Percentiles rank a stretch among this genome's conserved stretches.
Conservation (phyloP, 2,329 filamentous ascomycete species). For the Penicillium sp. region DNA sequence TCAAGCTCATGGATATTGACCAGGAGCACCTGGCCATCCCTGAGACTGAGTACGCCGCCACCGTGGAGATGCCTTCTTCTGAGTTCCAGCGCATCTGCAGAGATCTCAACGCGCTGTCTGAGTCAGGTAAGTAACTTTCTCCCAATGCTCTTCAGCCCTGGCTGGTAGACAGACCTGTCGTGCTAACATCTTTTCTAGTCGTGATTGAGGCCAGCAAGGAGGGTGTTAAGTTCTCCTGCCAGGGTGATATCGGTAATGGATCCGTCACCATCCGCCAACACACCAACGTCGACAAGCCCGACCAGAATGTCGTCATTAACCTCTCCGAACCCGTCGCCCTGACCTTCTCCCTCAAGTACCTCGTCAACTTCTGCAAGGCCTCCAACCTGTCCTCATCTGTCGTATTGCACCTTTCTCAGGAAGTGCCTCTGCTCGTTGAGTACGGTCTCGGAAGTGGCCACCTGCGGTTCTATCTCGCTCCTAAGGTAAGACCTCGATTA, state of each 20-base stretch:
- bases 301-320: slow-evolving; percentile 81
- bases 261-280: slow-evolving; percentile 87
- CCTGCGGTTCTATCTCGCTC: slow-evolving; percentile 94
- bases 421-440: slow-evolving; percentile 94
- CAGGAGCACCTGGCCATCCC: slow-evolving; percentile 99
- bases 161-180: not conserved
- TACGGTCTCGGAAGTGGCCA: slow-evolving; percentile 83
- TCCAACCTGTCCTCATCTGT: slow-evolving; percentile 76
- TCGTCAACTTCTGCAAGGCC: slow-evolving; percentile 99
- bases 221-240: slow-evolving; percentile 90
- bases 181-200: slow-evolving; percentile 55
- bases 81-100: slow-evolving; percentile 96
- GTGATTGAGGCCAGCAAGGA: slow-evolving; percentile 96
- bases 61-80: slow-evolving; percentile 78
- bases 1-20: slow-evolving; percentile 99
- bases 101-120: slow-evolving; percentile 86
- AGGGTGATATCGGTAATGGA: slow-evolving; percentile 93
- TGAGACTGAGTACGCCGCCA: slow-evolving; percentile 96
- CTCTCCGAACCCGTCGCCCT: slow-evolving; percentile 88
- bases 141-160: not conserved
- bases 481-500: slow-evolving; percentile 67
- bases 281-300: slow-evolving; percentile 84
- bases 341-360: slow-evolving; percentile 98
- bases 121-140: slow-evolving; percentile 69
- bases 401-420: slow-evolving; percentile 90